Base-by-base conservation (phyloP, 257 asterid species). In the Ocimum tenuiflorum region DNA sequence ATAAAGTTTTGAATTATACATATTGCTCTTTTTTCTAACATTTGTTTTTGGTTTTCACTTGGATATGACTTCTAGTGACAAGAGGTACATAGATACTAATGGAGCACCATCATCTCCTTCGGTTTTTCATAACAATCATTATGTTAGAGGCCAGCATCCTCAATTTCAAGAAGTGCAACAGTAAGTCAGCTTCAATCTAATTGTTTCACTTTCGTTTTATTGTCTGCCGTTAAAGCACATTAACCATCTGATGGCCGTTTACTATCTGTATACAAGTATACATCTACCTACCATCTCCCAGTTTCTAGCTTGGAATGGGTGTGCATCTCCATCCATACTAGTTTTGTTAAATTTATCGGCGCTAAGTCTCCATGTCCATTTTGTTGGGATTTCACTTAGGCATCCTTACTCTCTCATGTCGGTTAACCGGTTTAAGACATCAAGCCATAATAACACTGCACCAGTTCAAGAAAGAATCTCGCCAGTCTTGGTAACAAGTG, bases 301-400 rank as follows among this genome's bases (percentile, higher is more conserved):
- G 18, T 31, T 39, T 61, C 45, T 64, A 36, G 22, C 17, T 14
- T 55, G 53, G 43, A 50, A 23, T 33, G 33, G 17, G 45, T 17
- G 46, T n/a, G 14, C 27, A 53, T 50, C n/a, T 67, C 33, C 17
- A 52, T 20, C 22, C 9, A 8, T 22, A 62, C 49, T 63, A 49
- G 64, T 56, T 43, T 12, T 49, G n/a, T 10, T 24, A 49, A 31
- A 14, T 23, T 7, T 24, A 10, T n/a, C 22, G 17, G 15, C 56
- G 46, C 36, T 47, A 18, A 50, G 58, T 45, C 12, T 66, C 39
- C 58, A 48, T 29, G 62, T 62, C 56, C 43, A 31, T 22, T 60
- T 35, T 23, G 62, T 18, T 68, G 68, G 63, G 41, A 68, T 73
- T 79, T 73, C 46, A 56, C 67, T 74, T 80, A 92, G 97, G 75